Conservation (phyloP, 192 early-diverging fungal species). For the Powellomyces hirtus region DNA sequence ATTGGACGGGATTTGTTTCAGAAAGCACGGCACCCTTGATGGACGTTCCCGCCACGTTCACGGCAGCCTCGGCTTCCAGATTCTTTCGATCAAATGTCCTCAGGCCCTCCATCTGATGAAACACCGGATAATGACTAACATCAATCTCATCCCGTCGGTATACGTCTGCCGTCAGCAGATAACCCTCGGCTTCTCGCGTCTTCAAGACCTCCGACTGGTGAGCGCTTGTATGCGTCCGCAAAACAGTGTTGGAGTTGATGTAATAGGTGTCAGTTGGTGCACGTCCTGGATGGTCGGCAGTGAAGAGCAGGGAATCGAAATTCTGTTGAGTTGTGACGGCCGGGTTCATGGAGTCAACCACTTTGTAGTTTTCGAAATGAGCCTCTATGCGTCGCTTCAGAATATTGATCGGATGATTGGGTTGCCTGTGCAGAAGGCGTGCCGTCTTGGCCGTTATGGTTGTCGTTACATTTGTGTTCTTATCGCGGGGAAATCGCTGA, state of each 20-base stretch:
- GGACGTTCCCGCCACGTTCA: not conserved
- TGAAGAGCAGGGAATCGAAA: conserved; percentile 89
- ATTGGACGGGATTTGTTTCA: conserved; percentile 71
- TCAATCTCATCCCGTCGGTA: conserved; percentile 97
- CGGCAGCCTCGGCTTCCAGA: conserved; percentile 16
- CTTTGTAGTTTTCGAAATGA: conserved; percentile 59
- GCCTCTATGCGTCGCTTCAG: conserved; percentile 75
- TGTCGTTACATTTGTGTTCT: conserved; percentile 74
- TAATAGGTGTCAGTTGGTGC: conserved; percentile 90
- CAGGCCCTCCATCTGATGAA: conserved; percentile 98
- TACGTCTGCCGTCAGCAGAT: conserved; percentile 92
- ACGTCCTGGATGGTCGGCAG: conserved; percentile 79
- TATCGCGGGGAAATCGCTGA: conserved; percentile 45
- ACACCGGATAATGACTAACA: conserved; percentile 91
- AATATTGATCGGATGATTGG: conserved; percentile 84
- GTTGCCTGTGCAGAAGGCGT: conserved; percentile 72
- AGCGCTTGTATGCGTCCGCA: conserved; percentile 93
- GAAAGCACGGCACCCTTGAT: conserved; percentile 28
- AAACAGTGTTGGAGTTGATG: conserved; percentile 71
- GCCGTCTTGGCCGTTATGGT: conserved; percentile 74
- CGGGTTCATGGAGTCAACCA: conserved; percentile 64
- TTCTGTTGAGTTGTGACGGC: conserved; percentile 81
- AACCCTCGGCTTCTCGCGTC: conserved; percentile 42
- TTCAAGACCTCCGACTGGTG: conserved; percentile 82
- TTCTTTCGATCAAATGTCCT: conserved; percentile 57